These are phyloP conservation scores for Sphagnum contortum DNA, from an alignment of 225 moss, liverwort and hornwort species.

Conservation along the genomic window DNA sequence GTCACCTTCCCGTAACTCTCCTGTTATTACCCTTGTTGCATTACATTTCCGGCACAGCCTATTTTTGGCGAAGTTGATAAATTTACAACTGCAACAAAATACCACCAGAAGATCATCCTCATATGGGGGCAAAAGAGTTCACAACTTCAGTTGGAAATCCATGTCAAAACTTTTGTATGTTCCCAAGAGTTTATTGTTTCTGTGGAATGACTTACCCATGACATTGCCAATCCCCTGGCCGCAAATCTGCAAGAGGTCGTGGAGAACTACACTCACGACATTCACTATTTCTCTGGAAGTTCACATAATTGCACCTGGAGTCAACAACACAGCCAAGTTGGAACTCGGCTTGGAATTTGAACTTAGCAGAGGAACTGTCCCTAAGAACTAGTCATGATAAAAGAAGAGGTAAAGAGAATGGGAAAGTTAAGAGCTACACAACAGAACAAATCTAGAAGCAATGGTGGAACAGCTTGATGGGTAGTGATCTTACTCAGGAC, in stretches of 20 bases:
- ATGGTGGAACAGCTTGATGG: too few species aligned
- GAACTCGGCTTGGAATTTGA: neutral
- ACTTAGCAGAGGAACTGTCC: neutral
- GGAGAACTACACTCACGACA: constrained; percentile 32
- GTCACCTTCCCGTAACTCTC: constrained; percentile 40
- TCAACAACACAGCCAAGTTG: neutral
- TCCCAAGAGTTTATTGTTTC: neutral
- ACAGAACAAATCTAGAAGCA: too few species aligned
- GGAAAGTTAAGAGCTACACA: too few species aligned
- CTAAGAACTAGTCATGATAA: too few species aligned
- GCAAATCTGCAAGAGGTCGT: constrained; percentile 20
- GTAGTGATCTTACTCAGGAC: constrained; percentile 32
- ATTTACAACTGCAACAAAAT: constrained; percentile 52
- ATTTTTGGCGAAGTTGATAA: constrained; percentile 76
- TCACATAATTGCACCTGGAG: constrained; percentile 74
- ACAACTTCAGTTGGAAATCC: too few species aligned
- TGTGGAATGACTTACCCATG: neutral
- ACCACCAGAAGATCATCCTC: neutral
- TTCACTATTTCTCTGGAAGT: constrained; percentile 60
- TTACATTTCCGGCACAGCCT: constrained; percentile 39
- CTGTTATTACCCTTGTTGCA: constrained; percentile 7
- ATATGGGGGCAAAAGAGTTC: too few species aligned
- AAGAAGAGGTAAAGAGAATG: too few species aligned
- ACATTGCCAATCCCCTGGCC: neutral
- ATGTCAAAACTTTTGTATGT: too few species aligned